Evolutionary conservation across 2,329 filamentous ascomycete species (phyloP), one percentile per base, ranked within the genome.

Genomic region (Penicillium sp.): DNA sequence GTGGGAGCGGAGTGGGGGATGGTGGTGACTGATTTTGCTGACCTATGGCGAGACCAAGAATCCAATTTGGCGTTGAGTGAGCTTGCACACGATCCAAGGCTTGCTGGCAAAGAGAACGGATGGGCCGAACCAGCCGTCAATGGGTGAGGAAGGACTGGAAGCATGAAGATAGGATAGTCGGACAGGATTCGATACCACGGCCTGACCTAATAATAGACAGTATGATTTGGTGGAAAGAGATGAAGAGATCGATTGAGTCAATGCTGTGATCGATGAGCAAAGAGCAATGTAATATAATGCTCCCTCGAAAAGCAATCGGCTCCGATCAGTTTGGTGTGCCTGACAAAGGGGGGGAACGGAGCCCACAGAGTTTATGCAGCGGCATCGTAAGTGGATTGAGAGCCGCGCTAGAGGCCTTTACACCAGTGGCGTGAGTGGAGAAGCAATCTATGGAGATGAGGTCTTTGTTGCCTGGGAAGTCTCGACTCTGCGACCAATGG

Each of bases 31-130:
- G 45, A 56, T 58, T 53, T 48, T 64, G 68, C 70, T 71, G 50
- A 73, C 72, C 71, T 73, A 53, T 67, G 63, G 56, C 66, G 67
- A 65, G 67, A 67, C 59, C 67, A 66, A 39, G 64, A 58, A 53
- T 73, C 69, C 39, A 68, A 59, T 56, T 67, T 67, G 53, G 64
- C 60, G 56, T 63, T 66, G 46, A 65, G 55, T 18, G 71, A 65
- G 46, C 65, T 62, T 48, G 65, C 67, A 49, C 64, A 64, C 48
- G 67, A 66, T 47, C 67, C 63, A 36, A 67, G 62, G 38, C 61
- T 62, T 54, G 64, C 59, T 53, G 67, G 60, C 39, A 65, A 60
- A 42, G 70, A 67, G 36, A 71, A 64, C 43, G 71, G 66, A 53
- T 64, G 65, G 43, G 61, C 64, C 54, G 70, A 66, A 54, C 67